A percentile compares a stretch with the other conserved stretches of the same genome.
phyloP scores from a whole-genome alignment of 1,284 basidiomycete genomes.

The Marasmius fiardii region DNA sequence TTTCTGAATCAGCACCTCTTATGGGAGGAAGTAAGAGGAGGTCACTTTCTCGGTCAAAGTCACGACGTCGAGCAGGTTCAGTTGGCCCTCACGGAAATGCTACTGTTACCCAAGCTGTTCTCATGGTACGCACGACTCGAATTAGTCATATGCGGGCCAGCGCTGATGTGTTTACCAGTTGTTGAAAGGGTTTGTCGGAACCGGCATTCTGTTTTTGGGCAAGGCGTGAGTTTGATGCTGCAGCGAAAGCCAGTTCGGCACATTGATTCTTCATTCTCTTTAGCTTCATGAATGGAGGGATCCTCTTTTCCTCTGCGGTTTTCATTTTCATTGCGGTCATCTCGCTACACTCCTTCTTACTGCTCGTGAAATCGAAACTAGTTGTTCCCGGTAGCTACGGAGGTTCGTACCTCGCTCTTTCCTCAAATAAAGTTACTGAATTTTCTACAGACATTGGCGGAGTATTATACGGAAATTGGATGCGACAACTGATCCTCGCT shows the following conservation, averaged over 20 bases:
- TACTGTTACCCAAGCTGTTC: slow-evolving; percentile 81
- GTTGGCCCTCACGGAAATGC: slow-evolving; percentile 76
- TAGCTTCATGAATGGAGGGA: slow-evolving; percentile 93
- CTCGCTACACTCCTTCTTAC: slow-evolving; percentile 92
- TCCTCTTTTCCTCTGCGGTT: slow-evolving; percentile 84
- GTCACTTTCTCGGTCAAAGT: slow-evolving; percentile 41
- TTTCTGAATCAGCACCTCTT: slow-evolving; percentile 43
- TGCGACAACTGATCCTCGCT: slow-evolving; percentile 86
- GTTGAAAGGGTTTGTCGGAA: slow-evolving; percentile 95
- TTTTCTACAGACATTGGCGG: slow-evolving; percentile 83
- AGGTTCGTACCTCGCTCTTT: slow-evolving; percentile 42
- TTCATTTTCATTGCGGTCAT: slow-evolving; percentile 84
- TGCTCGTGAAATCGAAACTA: slow-evolving; percentile 88
- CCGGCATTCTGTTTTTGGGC: slow-evolving; percentile 93
- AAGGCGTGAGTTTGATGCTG: slow-evolving; percentile 64
- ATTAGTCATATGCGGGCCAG: slow-evolving; percentile 6
- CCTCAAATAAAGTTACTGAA: slow-evolving; percentile 6
- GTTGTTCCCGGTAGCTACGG: slow-evolving; percentile 93
- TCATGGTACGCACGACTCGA: slow-evolving; percentile 65
- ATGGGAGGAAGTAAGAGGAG: slow-evolving; percentile 24
- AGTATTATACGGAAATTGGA: slow-evolving; percentile 86
- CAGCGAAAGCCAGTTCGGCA: neutral
- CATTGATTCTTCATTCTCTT: neutral
- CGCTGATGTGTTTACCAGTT: slow-evolving; percentile 46
- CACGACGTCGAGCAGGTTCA: slow-evolving; percentile 45